A percentile compares a stretch with the other conserved stretches of the same genome.
Evolutionary conservation across 768 basidiomycete genomes (phyloP).

Genomic region (Tricholomella constricta): DNA sequence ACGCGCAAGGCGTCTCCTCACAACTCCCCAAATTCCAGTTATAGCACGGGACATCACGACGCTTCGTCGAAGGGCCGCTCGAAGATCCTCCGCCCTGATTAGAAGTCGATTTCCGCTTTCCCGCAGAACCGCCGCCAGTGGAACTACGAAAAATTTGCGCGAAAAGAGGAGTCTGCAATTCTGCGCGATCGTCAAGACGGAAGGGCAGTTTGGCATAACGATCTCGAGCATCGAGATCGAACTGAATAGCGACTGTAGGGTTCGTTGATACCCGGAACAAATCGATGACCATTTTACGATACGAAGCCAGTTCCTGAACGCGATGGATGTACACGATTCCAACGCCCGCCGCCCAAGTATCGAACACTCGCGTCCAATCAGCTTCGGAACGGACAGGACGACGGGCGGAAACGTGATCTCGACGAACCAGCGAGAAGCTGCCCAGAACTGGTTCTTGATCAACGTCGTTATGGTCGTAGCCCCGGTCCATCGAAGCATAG

Average conservation of each 20-base stretch:
- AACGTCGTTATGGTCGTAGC: constrained; percentile 22
- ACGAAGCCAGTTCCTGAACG: constrained; percentile 1
- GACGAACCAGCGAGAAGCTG: constrained; percentile 14
- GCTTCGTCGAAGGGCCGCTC: neutral
- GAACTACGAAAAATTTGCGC: constrained; percentile 4
- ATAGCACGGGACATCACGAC: too few species aligned
- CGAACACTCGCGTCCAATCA: constrained; percentile 17
- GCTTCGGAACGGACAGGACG: constrained; percentile 1
- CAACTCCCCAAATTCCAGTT: constrained; percentile 11
- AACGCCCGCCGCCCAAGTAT: constrained; percentile 7
- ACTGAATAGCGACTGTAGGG: constrained; percentile 2
- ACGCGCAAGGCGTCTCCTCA: constrained; percentile 5
- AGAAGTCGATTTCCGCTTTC: too few species aligned
- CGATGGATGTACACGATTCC: constrained; percentile 15
- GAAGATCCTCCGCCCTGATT: neutral
- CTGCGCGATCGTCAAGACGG: constrained; percentile 14
- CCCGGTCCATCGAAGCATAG: constrained; percentile 12
- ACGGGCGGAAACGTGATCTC: constrained; percentile 3
- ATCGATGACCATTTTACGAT: constrained; percentile 8
- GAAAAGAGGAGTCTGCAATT: constrained; percentile 6
- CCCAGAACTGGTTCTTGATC: constrained; percentile 13
- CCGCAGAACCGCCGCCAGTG: too few species aligned
- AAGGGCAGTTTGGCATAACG: constrained; percentile 12
- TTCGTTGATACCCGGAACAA: constrained; percentile 11
- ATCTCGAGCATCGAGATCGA: constrained; percentile 11